Evolutionary conservation across 768 basidiomycete species (phyloP), one percentile per base, ranked within the genome.

Genomic region (Krasilnikovozyma curviuscula): DNA sequence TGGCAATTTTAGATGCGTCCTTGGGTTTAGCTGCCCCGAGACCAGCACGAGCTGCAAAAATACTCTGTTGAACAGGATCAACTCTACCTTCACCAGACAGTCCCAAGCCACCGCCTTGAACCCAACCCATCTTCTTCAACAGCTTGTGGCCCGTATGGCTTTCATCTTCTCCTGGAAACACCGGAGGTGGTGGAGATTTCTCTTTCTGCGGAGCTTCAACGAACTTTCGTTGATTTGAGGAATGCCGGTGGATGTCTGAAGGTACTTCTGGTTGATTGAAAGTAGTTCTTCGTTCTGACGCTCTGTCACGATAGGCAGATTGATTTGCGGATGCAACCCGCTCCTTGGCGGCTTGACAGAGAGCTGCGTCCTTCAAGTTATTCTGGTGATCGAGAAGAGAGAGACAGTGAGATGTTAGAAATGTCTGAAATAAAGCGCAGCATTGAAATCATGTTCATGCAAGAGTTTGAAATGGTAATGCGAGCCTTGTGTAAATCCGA

Each of bases 401-500:
- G 16, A 52, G 28, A 5, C 9, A 21, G n/a, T 40, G 40, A 34
- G 21, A 37, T 19, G 35, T 29, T 16, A 44, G 42, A 25, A 48
- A 40, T 24, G 29, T 53, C 44, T 56, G 56, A 59, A 60, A 62
- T 54, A 54, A 52, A 46, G 63, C 50, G 34, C 56, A 32, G 52
- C 49, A 50, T 58, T 37, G 48, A 63, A 53, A 63, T 59, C 56
- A 41, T 42, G 31, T n/a, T n/a, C n/a, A n/a, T n/a, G n/a, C n/a
- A n/a, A n/a, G n/a, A n/a, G n/a, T n/a, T n/a, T n/a, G n/a, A n/a
- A n/a, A n/a, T n/a, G n/a, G n/a, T n/a, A n/a, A n/a, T 50, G 68
- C 69, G 64, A 68, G 71, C 91, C 82, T 95, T 97, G 67, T 98
- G 93, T 54, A 98, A 68, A 61, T 82, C 83, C 23, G 93, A 98